Evolutionary conservation across 208 protist genomes (phyloP).

Genomic region (Acanthamoeba pearcei): DNA sequence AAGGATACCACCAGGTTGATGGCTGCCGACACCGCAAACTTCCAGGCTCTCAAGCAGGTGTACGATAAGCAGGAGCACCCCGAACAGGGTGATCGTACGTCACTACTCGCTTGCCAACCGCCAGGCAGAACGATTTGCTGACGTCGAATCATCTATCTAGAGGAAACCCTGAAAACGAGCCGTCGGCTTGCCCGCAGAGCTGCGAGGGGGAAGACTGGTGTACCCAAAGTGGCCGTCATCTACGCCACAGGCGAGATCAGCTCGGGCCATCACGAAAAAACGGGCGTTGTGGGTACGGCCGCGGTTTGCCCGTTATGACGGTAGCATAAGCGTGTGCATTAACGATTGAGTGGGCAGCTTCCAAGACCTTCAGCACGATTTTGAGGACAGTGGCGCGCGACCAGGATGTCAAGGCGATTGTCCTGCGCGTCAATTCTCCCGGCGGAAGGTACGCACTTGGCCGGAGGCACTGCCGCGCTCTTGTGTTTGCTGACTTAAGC

Average conservation of each 20-base stretch:
- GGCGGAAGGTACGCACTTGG: slow-evolving; percentile 37
- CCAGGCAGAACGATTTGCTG: not conserved
- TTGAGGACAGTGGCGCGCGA: slow-evolving; percentile 3
- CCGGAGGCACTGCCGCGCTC: too few species aligned
- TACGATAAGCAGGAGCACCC: not conserved
- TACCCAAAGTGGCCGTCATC: slow-evolving; percentile 59
- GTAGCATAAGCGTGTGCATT: not conserved
- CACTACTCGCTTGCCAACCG: too few species aligned
- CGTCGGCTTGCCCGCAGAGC: not conserved
- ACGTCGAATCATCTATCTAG: not conserved
- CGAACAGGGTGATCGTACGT: not conserved
- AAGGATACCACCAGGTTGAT: not conserved
- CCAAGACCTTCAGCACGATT: slow-evolving; percentile 3
- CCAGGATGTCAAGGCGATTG: slow-evolving; percentile 45
- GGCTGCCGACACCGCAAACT: not conserved
- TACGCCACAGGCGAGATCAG: slow-evolving; percentile 24
- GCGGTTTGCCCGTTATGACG: not conserved
- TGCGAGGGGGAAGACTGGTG: slow-evolving; percentile 13
- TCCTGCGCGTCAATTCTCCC: slow-evolving; percentile 54
- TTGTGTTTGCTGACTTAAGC: not conserved
- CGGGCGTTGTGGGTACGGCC: not conserved
- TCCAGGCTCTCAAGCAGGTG: not conserved
- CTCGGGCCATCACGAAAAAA: not conserved
- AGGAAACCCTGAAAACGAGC: not conserved
- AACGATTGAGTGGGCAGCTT: not conserved